A percentile compares a stretch with the other conserved stretches of the same genome.
Evolutionary conservation across 2,329 filamentous ascomycete genomes (phyloP).

Genomic region (Exophiala aquamarina): DNA sequence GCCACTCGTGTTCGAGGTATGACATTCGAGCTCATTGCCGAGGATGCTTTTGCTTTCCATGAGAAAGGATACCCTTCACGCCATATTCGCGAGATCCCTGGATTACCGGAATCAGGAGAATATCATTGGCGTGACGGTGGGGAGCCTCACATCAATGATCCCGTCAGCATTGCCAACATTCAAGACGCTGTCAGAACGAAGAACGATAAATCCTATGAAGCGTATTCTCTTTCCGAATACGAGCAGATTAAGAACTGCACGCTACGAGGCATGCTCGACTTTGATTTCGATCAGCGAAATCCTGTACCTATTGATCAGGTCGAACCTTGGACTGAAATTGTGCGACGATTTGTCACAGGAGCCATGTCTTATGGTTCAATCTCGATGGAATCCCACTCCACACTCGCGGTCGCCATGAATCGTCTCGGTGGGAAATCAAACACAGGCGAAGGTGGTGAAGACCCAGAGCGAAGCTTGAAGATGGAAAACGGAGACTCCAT

Average conservation of each 20-base stretch:
- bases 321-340: constrained; percentile 97
- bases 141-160: constrained; percentile 93
- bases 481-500: constrained; percentile 93
- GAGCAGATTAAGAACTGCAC: constrained; percentile 97
- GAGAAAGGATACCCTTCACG: constrained; percentile 87
- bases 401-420: constrained; percentile 95
- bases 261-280: constrained; percentile 88
- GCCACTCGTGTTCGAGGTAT: constrained; percentile 92
- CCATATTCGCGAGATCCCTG: constrained; percentile 72
- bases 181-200: constrained; percentile 95
- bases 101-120: constrained; percentile 87
- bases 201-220: constrained; percentile 98
- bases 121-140: constrained; percentile 98
- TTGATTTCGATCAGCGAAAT: constrained; percentile 84
- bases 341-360: constrained; percentile 92
- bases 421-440: constrained; percentile 94
- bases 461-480: constrained; percentile 82
- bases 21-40: constrained; percentile 89
- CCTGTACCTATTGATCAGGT: constrained; percentile 94
- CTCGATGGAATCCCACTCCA: constrained; percentile 97
- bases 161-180: constrained; percentile 91
- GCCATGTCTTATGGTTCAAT: constrained; percentile 99
- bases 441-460: constrained; percentile 95
- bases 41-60: constrained; percentile 92
- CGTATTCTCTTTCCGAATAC: constrained; percentile 88